Evolutionary conservation across 208 protist species (phyloP).

Genomic region (Phytomonas sp.): DNA sequence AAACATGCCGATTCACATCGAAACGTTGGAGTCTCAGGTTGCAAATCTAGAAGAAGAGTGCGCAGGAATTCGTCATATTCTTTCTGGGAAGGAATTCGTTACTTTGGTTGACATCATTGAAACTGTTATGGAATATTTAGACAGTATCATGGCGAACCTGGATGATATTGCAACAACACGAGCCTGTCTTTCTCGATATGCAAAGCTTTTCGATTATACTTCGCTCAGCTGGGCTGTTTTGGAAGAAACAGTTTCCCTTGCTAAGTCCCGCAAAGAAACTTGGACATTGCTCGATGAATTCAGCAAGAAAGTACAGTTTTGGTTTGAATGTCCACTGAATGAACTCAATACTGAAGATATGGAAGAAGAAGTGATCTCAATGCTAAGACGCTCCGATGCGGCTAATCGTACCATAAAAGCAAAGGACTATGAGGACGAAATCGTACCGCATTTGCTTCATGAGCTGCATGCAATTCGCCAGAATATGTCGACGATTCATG

Average conservation of each 20-base stretch:
- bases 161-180: conserved; percentile 61
- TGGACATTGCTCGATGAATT: conserved; percentile 83
- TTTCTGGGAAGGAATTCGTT: conserved; percentile 83
- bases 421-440: conserved; percentile 78
- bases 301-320: conserved; percentile 71
- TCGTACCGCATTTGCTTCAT: conserved; percentile 65
- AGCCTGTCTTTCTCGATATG: conserved; percentile 69
- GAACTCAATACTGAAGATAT: conserved; percentile 78
- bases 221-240: conserved; percentile 83
- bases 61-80: conserved; percentile 69
- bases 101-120: conserved; percentile 68
- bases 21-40: conserved; percentile 60
- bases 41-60: conserved; percentile 84
- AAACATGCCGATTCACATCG: conserved; percentile 62
- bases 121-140: conserved; percentile 80
- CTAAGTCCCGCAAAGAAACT: conserved; percentile 58
- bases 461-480: conserved; percentile 66
- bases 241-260: conserved; percentile 40
- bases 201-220: conserved; percentile 70
- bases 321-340: conserved; percentile 76
- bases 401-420: conserved; percentile 72
- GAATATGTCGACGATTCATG: conserved; percentile 86
- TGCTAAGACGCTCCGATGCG: conserved; percentile 55
- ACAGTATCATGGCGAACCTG: conserved; percentile 70
- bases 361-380: conserved; percentile 78